phyloP scores from a whole-genome alignment of 2,329 filamentous ascomycete genomes.

The Meredithiella fracta region DNA sequence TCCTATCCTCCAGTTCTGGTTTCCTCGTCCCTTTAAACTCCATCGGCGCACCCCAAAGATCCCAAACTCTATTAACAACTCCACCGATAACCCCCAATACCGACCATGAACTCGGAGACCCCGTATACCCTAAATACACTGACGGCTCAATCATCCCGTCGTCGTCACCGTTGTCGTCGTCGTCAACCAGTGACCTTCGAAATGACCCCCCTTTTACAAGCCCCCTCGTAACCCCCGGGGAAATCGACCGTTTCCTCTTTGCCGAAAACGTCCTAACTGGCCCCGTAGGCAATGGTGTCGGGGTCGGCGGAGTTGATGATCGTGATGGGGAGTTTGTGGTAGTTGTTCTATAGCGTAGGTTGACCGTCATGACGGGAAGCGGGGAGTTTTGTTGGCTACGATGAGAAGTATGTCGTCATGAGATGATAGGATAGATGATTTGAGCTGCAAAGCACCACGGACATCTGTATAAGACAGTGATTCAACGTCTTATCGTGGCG shows the following conservation, averaged over 20 bases:
- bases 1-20: conserved; percentile 16
- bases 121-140: neutral
- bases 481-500: too few species aligned
- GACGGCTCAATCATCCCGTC: too few species aligned
- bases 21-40: conserved; percentile 55
- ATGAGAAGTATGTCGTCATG: too few species aligned
- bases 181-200: neutral
- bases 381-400: too few species aligned
- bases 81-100: conserved; percentile 43
- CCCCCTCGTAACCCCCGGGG: neutral
- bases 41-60: conserved; percentile 50
- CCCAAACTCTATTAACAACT: conserved; percentile 63
- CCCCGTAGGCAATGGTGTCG: neutral
- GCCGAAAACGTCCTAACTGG: neutral
- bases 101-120: conserved; percentile 36
- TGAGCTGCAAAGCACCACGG: too few species aligned
- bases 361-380: too few species aligned
- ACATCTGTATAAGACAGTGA: too few species aligned
- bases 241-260: too few species aligned
- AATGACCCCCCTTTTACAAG: neutral
- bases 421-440: too few species aligned
- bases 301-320: too few species aligned
- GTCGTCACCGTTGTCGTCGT: neutral
- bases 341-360: too few species aligned
- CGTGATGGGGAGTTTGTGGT: too few species aligned